Percentiles rank a stretch among this genome's conserved stretches.
These are phyloP conservation scores for Luffa aegyptiaca DNA, from an alignment of 306 rosid species.

Conservation along the genomic window DNA sequence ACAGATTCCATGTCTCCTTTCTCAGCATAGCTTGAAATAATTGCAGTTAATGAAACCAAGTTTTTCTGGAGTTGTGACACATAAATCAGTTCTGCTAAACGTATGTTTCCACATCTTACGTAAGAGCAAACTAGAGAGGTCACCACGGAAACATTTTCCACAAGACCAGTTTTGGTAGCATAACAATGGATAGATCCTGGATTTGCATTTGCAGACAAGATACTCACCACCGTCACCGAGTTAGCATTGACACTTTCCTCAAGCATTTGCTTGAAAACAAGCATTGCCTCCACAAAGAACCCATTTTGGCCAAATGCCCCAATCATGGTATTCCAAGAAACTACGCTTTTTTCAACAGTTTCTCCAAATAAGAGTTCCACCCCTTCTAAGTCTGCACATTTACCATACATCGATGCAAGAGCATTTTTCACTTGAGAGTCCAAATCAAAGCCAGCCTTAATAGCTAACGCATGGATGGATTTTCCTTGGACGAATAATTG, in stretches of 20 bases:
- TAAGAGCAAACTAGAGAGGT: not conserved
- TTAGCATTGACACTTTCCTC: not conserved
- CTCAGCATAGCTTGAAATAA: slow-evolving; percentile 1
- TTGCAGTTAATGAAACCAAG: not conserved
- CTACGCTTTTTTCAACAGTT: not conserved
- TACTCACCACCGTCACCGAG: slow-evolving; percentile 2
- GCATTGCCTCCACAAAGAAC: not conserved
- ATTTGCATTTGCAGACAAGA: slow-evolving; percentile 2
- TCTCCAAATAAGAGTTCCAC: slow-evolving; percentile 6
- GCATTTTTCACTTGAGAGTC: not conserved
- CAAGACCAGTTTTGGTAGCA: slow-evolving; percentile 2
- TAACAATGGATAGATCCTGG: not conserved
- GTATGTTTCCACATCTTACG: not conserved
- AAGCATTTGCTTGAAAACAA: slow-evolving; percentile 4
- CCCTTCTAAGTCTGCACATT: not conserved
- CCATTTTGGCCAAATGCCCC: slow-evolving; percentile 7
- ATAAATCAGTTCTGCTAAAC: not conserved
- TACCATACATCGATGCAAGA: not conserved
- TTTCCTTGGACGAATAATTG: not conserved
- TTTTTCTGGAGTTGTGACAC: not conserved
- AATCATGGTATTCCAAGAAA: slow-evolving; percentile 6
- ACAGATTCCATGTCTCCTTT: not conserved
- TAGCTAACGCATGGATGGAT: not conserved
- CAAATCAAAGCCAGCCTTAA: slow-evolving; percentile 6
- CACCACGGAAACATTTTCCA: slow-evolving; percentile 1